Evolutionary conservation across 1,284 basidiomycete species (phyloP).

Genomic region (Rhodofomes roseus): DNA sequence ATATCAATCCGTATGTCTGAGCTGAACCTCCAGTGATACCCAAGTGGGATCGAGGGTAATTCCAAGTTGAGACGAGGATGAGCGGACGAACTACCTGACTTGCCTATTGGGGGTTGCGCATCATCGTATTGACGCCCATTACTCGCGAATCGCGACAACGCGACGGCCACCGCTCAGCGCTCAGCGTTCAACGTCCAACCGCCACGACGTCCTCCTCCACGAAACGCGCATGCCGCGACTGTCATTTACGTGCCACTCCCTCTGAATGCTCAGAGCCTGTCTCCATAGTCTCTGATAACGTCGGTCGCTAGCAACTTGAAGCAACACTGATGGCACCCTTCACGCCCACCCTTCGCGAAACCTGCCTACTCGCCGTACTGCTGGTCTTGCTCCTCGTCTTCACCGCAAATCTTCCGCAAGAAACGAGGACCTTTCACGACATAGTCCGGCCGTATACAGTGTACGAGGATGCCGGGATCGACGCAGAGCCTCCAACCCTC

Average conservation of each 20-base stretch:
- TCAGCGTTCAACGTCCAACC: background rate
- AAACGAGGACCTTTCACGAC: conserved; percentile 16
- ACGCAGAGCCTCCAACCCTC: conserved; percentile 17
- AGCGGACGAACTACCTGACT: background rate
- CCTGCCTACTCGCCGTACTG: conserved; percentile 43
- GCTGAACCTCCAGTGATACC: too few species aligned
- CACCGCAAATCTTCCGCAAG: conserved; percentile 23
- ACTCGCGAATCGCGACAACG: background rate
- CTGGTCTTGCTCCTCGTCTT: conserved; percentile 44
- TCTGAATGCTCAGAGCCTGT: background rate
- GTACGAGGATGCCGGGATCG: conserved; percentile 15
- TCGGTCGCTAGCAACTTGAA: background rate
- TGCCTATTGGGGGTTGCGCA: background rate
- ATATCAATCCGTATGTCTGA: too few species aligned
- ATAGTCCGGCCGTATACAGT: conserved; percentile 13
- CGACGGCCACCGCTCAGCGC: background rate
- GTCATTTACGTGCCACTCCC: background rate
- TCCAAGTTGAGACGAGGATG: background rate
- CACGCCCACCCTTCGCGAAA: conserved; percentile 41
- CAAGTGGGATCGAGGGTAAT: too few species aligned
- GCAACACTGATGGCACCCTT: conserved; percentile 22
- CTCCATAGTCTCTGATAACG: background rate
- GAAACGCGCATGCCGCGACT: background rate
- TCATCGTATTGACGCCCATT: background rate
- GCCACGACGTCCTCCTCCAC: background rate